Conservation (phyloP, 2,329 filamentous ascomycete species). For the Pleomassaria siparia region DNA sequence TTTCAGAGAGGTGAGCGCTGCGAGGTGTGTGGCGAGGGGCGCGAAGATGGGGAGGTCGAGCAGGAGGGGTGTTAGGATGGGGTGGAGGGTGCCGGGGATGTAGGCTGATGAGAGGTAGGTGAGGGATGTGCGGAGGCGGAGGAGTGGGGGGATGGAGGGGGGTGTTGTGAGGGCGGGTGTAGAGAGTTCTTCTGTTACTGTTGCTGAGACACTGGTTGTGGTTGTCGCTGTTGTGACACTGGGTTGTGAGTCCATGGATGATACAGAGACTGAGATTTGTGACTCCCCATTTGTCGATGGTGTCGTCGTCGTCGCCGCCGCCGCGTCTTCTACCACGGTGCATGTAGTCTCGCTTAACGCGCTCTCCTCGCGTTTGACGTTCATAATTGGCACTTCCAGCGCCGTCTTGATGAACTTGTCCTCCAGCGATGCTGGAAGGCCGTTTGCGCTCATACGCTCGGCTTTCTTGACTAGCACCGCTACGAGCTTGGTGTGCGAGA, state of each 20-base stretch:
- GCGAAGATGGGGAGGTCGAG: constrained; percentile 64
- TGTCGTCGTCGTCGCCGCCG: constrained; percentile 22
- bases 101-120: constrained; percentile 67
- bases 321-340: constrained; percentile 32
- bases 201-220: constrained; percentile 11
- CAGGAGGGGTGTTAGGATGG: constrained; percentile 46
- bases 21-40: constrained; percentile 70
- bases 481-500: constrained; percentile 72
- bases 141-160: constrained; percentile 57
- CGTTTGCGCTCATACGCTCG: constrained; percentile 61
- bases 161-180: constrained; percentile 28
- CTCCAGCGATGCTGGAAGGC: constrained; percentile 79
- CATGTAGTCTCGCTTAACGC: constrained; percentile 25
- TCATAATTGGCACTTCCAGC: constrained; percentile 74
- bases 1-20: constrained; percentile 65
- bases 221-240: constrained; percentile 17
- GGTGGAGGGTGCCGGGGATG: constrained; percentile 47
- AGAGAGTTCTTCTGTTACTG: constrained; percentile 13
- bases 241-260: constrained; percentile 18
- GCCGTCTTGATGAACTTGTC: constrained; percentile 77
- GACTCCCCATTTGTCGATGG: constrained; percentile 36
- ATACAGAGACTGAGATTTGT: constrained; percentile 12
- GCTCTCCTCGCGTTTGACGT: constrained; percentile 62
- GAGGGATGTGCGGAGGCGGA: constrained; percentile 65
- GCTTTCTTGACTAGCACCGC: constrained; percentile 71